Evolutionary conservation across 305 asterid genomes (phyloP).

Genomic region (Petunia hybrid): DNA sequence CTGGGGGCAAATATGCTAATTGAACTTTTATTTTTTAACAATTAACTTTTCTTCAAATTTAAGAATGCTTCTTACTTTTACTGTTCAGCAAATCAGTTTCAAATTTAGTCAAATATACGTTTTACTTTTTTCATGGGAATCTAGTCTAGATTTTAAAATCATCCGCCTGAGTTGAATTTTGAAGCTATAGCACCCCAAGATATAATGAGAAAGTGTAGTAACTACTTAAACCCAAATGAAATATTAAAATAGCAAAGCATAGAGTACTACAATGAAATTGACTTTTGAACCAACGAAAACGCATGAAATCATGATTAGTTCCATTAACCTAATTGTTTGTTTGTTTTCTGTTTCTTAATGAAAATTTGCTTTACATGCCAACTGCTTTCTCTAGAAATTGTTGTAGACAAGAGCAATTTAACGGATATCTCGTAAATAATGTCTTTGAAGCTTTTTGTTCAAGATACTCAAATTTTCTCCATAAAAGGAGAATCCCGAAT

Average conservation of each 20-base stretch:
- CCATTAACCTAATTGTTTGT: not conserved
- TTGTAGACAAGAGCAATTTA: not conserved
- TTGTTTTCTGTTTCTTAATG: not conserved
- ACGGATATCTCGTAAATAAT: not conserved
- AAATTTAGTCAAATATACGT: not conserved
- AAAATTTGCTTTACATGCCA: not conserved
- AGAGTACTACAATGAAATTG: not conserved
- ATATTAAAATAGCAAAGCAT: not conserved
- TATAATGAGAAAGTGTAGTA: not conserved
- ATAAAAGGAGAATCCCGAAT: no score
- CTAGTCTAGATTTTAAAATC: not conserved
- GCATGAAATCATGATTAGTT: conserved; percentile 18
- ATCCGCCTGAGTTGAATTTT: not conserved
- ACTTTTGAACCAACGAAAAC: not conserved
- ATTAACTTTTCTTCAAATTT: conserved; percentile 11
- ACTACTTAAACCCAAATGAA: not conserved
- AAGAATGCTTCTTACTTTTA: not conserved
- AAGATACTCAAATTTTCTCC: no score
- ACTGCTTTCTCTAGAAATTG: not conserved
- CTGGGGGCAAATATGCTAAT: not conserved
- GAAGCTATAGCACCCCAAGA: not conserved
- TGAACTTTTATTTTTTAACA: not conserved
- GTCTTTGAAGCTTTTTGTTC: not conserved
- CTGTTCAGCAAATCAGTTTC: not conserved
- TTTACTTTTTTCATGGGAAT: not conserved